These are phyloP conservation scores for Sinapis alba DNA, from an alignment of 441 rosid species.

Conservation along the genomic window DNA sequence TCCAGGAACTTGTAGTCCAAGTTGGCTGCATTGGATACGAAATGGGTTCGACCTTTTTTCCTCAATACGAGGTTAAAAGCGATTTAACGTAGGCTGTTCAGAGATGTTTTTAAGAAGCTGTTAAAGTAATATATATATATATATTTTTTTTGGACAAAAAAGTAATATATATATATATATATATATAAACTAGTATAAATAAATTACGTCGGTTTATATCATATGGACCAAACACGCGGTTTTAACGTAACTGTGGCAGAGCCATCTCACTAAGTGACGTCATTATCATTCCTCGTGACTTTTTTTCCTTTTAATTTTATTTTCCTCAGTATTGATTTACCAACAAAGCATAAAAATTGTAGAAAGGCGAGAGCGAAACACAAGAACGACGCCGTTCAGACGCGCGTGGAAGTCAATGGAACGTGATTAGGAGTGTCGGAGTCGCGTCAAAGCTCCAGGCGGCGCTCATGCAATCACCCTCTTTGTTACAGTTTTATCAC, in stretches of 20 bases:
- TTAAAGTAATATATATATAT: background rate
- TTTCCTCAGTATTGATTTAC: background rate
- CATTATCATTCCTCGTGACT: background rate
- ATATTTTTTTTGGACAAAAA: no score
- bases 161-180: background rate
- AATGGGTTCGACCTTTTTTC: background rate
- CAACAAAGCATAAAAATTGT: background rate
- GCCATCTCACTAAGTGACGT: background rate
- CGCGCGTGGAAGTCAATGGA: conserved; percentile 2
- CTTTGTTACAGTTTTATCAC: background rate
- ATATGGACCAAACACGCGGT: background rate
- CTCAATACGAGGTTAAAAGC: background rate
- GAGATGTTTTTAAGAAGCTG: no score
- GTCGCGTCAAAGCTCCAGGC: conserved; percentile 28
- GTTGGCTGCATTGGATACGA: conserved; percentile 6
- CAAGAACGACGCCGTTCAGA: background rate
- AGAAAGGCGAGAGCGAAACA: background rate
- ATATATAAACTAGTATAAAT: no score
- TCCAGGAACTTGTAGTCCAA: background rate
- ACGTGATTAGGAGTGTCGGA: background rate
- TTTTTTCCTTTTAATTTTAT: background rate
- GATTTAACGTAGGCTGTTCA: background rate
- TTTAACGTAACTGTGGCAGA: background rate
- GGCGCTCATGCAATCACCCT: conserved; percentile 30
- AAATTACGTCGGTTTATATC: background rate